These are phyloP conservation scores for Lactarius vividus DNA, from an alignment of 768 basidiomycete species.

Conservation along the genomic window DNA sequence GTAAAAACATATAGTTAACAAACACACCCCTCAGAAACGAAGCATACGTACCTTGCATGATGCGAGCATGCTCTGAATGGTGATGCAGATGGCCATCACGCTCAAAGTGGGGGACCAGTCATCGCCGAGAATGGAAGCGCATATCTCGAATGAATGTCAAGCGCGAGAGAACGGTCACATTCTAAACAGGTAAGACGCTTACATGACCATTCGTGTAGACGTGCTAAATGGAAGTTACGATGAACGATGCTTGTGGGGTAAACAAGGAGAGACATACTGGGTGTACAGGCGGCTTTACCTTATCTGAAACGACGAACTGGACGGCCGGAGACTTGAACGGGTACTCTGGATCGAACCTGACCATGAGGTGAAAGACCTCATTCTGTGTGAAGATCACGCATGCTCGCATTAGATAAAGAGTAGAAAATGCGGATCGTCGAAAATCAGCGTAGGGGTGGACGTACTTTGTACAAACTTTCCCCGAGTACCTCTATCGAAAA, in stretches of 20 bases:
- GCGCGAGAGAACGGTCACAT: conserved; percentile 18
- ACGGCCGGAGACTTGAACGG: conserved; percentile 89
- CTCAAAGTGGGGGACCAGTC: conserved; percentile 92
- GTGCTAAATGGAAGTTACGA: conserved; percentile 47
- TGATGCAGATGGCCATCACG: conserved; percentile 77
- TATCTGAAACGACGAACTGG: conserved; percentile 71
- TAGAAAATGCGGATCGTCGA: background rate
- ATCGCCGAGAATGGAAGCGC: conserved; percentile 83
- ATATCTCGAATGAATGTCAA: conserved; percentile 53
- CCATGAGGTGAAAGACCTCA: conserved; percentile 74
- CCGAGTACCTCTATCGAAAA: conserved; percentile 83
- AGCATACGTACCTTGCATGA: conserved; percentile 70
- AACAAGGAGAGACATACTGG: conserved; percentile 51
- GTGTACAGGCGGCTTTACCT: conserved; percentile 68
- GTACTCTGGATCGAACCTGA: conserved; percentile 78
- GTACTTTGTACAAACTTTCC: conserved; percentile 72
- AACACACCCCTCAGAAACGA: conserved; percentile 1
- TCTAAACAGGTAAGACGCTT: conserved; percentile 29
- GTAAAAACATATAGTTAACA: background rate
- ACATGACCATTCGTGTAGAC: conserved; percentile 89
- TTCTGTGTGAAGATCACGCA: conserved; percentile 42
- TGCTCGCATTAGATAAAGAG: background rate
- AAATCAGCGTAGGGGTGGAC: background rate
- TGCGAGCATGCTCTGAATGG: conserved; percentile 89
- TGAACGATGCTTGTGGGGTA: background rate